Percentiles rank a stretch among this genome's conserved stretches.
phyloP scores from a whole-genome alignment of 371 early-diverging fungal genomes.

The Blakeslea trispora region DNA sequence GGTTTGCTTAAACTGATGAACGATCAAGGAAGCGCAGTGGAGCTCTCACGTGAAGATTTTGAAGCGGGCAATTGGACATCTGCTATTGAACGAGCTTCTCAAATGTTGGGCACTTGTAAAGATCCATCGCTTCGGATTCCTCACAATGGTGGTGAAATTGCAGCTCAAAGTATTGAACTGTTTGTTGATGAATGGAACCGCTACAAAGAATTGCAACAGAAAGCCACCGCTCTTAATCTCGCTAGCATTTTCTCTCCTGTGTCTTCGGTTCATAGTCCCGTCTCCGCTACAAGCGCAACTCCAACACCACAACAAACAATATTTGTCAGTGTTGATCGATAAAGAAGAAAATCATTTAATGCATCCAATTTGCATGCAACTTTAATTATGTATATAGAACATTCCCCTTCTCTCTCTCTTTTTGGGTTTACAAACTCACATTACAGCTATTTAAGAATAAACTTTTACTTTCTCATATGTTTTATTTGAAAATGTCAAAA shows the following conservation, averaged over 20 bases:
- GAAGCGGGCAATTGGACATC: constrained; percentile 62
- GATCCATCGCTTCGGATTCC: constrained; percentile 42
- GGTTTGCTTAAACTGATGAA: constrained; percentile 69
- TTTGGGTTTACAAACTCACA: not conserved
- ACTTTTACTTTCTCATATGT: too few relatives aligned
- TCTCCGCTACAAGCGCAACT: not conserved
- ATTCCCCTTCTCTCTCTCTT: too few relatives aligned
- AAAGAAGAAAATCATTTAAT: not conserved
- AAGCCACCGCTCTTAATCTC: not conserved
- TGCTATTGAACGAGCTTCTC: constrained; percentile 43
- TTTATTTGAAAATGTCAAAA: too few relatives aligned
- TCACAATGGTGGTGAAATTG: constrained; percentile 61
- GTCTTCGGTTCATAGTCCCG: not conserved
- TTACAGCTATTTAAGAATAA: too few relatives aligned
- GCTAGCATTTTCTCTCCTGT: not conserved
- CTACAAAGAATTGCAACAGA: not conserved
- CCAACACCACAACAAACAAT: not conserved
- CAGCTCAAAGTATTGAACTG: constrained; percentile 46
- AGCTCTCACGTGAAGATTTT: constrained; percentile 63
- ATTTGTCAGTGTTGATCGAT: not conserved
- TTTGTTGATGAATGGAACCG: constrained; percentile 49
- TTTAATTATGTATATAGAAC: not conserved
- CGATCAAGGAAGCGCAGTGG: constrained; percentile 65
- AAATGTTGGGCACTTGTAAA: constrained; percentile 37
- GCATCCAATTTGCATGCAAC: too few relatives aligned